phyloP scores from a whole-genome alignment of 176 grass and related monocot genomes.

The Oryza meridionalis region DNA sequence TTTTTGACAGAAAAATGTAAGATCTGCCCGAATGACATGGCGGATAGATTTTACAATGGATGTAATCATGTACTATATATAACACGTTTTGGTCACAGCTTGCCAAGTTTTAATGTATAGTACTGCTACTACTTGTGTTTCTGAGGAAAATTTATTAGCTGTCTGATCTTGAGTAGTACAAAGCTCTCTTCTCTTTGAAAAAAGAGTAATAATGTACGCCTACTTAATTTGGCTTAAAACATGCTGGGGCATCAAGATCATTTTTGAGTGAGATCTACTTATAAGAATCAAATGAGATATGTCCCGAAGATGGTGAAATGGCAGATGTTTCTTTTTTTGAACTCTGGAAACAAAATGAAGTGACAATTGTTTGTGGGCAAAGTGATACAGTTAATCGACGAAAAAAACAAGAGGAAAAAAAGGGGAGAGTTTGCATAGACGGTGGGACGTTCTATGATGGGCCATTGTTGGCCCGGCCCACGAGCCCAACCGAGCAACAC shows the following conservation, averaged over 20 bases:
- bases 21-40: not conserved
- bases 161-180: not conserved
- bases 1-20: conserved; percentile 45
- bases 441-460: not conserved
- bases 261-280: no score
- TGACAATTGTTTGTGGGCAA: no score
- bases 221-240: no score
- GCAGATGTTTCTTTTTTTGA: no score
- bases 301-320: no score
- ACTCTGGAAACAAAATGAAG: no score
- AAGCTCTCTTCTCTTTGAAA: not conserved
- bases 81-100: not conserved
- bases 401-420: not conserved
- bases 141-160: not conserved
- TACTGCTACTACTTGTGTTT: not conserved
- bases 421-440: not conserved
- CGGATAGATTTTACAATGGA: conserved; percentile 2
- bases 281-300: no score
- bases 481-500: not conserved
- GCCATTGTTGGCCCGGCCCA: not conserved
- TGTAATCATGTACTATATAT: not conserved
- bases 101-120: not conserved
- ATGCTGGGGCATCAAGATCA: no score
- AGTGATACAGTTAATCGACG: not conserved
- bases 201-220: no score